Base-by-base conservation (phyloP, 148 eudicot genomes). In the Arctostaphylos glauca region DNA sequence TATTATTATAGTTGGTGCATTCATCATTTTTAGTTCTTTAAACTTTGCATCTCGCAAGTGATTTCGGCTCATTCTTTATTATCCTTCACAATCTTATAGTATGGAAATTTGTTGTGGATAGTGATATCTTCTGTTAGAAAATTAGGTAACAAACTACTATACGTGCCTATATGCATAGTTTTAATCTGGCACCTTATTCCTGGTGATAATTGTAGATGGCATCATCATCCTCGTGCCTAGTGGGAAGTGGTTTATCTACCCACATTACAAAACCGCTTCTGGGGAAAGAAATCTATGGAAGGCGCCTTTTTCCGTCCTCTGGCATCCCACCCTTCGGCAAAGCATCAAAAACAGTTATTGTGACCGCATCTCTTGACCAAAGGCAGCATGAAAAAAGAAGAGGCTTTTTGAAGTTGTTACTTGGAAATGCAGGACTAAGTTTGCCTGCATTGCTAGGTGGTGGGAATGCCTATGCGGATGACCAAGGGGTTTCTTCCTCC, bases 401-500 rank as follows among this genome's bases (percentile, higher is more conserved):
- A 92, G 92, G 92, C 82, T 90, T 97, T 81, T 77, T 94, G 21
- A 97, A 93, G 84, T 81, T 97, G 66, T 82, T 96, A 84, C 88
- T 92, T 54, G 97, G 97, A 74, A 94, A 93, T 87, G 98, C 84
- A 19, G 99, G 95, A 48, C 84, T 87, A 59, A 83, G 88, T 64
- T 83, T 86, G 12, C 91, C 99, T 25, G 74, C 94, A 23, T 80
- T 94, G 80, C 67, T 89, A 5, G 84, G 91, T 74, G 82, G 73
- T 31, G 90, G 89, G 74, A 94, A 86, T 79, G 99, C 99, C 72
- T 82, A 83, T 84, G 99, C 99, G 13, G 99, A 97, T 88, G 99
- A 97, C 16, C 95, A 97, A 88, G 96, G 90, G 10, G 98, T 94
- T 86, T 94, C 99, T 83, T 94, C 96, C 79, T 97, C 99, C 38